Conservation (phyloP, 1,284 basidiomycete species). For the Sanghuangporus sanghuang region DNA sequence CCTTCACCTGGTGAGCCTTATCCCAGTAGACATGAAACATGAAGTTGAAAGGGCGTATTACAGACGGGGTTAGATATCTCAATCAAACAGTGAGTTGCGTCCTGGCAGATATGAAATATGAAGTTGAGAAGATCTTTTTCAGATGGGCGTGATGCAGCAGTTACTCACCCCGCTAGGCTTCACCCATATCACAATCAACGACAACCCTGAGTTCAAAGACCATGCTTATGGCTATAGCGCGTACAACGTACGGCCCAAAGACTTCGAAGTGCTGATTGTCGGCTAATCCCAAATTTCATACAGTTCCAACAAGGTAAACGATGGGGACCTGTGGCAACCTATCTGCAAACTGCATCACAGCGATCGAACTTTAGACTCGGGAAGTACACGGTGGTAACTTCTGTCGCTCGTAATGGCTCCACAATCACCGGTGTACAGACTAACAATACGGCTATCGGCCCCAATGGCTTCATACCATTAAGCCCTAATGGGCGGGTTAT, state of each 20-base stretch:
- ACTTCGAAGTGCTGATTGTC: background rate
- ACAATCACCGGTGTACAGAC: constrained; percentile 56
- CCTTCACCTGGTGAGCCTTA: constrained; percentile 41
- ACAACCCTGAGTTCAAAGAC: constrained; percentile 50
- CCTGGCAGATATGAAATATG: background rate
- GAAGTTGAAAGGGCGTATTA: background rate
- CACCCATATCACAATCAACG: constrained; percentile 48
- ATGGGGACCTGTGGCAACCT: constrained; percentile 54
- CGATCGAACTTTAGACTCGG: constrained; percentile 50
- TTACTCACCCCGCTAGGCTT: constrained; percentile 47
- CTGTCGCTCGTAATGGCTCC: constrained; percentile 54
- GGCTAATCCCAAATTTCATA: background rate
- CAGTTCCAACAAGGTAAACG: constrained; percentile 56
- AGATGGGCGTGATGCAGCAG: constrained; percentile 36
- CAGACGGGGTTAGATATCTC: constrained; percentile 51
- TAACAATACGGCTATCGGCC: constrained; percentile 50
- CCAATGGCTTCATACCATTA: constrained; percentile 49
- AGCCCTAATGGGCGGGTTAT: constrained; percentile 56
- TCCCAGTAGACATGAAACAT: background rate
- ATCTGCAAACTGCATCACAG: constrained; percentile 49
- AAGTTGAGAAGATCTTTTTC: background rate
- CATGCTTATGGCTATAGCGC: constrained; percentile 54
- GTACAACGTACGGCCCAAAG: constrained; percentile 39
- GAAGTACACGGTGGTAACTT: constrained; percentile 42
- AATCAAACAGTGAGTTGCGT: constrained; percentile 32